These are phyloP conservation scores for Pyrus bretschneideri DNA, from an alignment of 306 rosid genomes.

Conservation along the genomic window DNA sequence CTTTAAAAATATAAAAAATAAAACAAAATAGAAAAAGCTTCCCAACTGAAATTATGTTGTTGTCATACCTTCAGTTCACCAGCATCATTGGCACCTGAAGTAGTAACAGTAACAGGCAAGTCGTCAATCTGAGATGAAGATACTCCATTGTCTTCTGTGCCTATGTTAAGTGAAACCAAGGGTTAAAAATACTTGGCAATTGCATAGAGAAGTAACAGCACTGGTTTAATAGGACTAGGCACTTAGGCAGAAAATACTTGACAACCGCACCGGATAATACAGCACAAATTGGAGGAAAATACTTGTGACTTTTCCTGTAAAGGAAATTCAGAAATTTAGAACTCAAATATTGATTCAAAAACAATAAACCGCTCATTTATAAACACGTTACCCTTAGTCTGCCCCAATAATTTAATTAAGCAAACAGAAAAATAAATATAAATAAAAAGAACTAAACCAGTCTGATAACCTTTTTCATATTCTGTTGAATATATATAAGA, in stretches of 20 bases:
- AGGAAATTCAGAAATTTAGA: neutral
- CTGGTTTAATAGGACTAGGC: neutral
- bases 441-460: neutral
- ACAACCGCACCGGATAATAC: constrained; percentile 44
- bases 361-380: neutral
- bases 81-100: constrained; percentile 20
- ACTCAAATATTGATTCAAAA: neutral
- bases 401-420: neutral
- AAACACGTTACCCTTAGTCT: neutral
- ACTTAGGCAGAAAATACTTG: neutral
- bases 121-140: constrained; percentile 50
- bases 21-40: neutral
- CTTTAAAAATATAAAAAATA: neutral
- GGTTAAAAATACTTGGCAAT: neutral
- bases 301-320: constrained; percentile 34
- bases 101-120: constrained; percentile 37
- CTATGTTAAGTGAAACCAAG: neutral
- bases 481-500: neutral
- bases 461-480: neutral
- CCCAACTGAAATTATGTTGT: neutral
- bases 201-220: neutral
- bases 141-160: constrained; percentile 36
- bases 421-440: neutral
- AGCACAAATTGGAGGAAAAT: constrained; percentile 30
- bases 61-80: constrained; percentile 60